phyloP scores from a whole-genome alignment of 768 basidiomycete genomes.

The Lyophyllum semitale region DNA sequence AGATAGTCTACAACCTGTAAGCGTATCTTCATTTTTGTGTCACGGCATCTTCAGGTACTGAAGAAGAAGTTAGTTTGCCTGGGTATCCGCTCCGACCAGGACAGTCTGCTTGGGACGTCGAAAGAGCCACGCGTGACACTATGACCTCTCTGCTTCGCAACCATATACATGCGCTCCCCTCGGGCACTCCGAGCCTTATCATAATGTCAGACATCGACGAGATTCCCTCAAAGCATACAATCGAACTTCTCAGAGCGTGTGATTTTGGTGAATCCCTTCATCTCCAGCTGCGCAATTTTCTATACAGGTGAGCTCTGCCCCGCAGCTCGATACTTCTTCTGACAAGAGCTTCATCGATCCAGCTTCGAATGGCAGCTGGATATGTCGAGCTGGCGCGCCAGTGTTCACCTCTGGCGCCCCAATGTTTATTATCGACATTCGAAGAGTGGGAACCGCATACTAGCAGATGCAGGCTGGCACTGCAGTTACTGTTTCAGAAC shows the following conservation, averaged over 20 bases:
- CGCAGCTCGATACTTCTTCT: neutral
- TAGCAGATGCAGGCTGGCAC: slow-evolving; percentile 71
- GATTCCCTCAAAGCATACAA: slow-evolving; percentile 53
- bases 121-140: slow-evolving; percentile 45
- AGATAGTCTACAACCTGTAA: slow-evolving; percentile 55
- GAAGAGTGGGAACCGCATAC: slow-evolving; percentile 44
- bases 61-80: slow-evolving; percentile 35
- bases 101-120: slow-evolving; percentile 52
- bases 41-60: neutral
- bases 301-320: slow-evolving; percentile 51
- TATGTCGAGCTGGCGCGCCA: slow-evolving; percentile 56
- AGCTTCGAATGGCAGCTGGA: slow-evolving; percentile 63
- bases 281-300: slow-evolving; percentile 59
- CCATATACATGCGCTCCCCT: slow-evolving; percentile 33
- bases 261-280: slow-evolving; percentile 55
- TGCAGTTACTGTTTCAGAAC: slow-evolving; percentile 69
- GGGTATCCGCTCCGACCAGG: slow-evolving; percentile 42
- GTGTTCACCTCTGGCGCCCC: slow-evolving; percentile 48
- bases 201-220: slow-evolving; percentile 69
- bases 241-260: slow-evolving; percentile 53
- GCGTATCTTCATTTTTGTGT: slow-evolving; percentile 20
- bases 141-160: slow-evolving; percentile 49
- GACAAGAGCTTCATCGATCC: neutral
- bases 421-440: slow-evolving; percentile 49
- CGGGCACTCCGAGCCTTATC: slow-evolving; percentile 41